Evolutionary conservation across 192 early-diverging fungal species (phyloP).

Genomic region (Linnemannia hyalina): DNA sequence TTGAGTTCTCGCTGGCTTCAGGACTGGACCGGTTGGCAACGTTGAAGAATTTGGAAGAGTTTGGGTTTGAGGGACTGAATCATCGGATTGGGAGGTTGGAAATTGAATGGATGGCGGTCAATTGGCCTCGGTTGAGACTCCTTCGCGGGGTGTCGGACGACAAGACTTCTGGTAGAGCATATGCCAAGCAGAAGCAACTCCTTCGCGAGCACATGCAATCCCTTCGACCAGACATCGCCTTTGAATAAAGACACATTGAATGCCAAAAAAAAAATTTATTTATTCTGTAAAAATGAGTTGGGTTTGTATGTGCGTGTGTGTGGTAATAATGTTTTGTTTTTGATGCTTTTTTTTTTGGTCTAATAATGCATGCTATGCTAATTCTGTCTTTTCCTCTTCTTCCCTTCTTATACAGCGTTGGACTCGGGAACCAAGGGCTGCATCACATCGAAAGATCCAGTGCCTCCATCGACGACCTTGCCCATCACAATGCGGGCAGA

Average conservation of each 20-base stretch:
- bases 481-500: conserved; percentile 96
- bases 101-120: conserved; percentile 3
- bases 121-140: not conserved
- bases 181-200: not conserved
- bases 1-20: not conserved
- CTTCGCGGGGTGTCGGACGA: not conserved
- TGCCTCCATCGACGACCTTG: conserved; percentile 92
- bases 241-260: not conserved
- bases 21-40: not conserved
- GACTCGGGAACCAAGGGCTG: conserved; percentile 60
- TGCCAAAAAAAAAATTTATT: conserved; percentile 1
- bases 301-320: not conserved
- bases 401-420: not conserved
- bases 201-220: not conserved
- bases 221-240: not conserved
- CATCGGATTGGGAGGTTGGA: not conserved
- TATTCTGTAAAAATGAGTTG: not conserved
- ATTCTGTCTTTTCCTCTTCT: not conserved
- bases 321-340: not conserved
- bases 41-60: not conserved
- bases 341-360: not conserved
- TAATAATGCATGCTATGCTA: conserved; percentile 4
- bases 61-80: not conserved
- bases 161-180: not conserved
- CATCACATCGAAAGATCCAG: conserved; percentile 93